Conservation (phyloP, 495 filamentous ascomycete genomes). For the Astrothelium subdiscretum region DNA sequence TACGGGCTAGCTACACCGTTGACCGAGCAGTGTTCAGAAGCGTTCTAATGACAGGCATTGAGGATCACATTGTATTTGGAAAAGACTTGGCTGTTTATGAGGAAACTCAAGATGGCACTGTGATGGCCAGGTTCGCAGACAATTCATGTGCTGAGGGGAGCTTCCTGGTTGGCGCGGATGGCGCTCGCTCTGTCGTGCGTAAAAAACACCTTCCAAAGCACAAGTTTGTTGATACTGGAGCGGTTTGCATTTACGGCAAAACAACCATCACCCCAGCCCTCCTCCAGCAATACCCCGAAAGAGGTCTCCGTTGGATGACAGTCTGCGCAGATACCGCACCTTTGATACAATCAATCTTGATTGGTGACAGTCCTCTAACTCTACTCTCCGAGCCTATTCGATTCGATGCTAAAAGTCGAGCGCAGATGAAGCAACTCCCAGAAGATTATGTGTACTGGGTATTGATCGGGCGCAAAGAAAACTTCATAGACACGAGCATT, state of each 20-base stretch:
- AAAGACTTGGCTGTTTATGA: constrained; percentile 22
- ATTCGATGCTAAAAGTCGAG: constrained; percentile 11
- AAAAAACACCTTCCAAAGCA: constrained; percentile 21
- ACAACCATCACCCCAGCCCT: constrained; percentile 12
- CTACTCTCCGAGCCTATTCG: constrained; percentile 18
- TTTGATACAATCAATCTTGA: constrained; percentile 6
- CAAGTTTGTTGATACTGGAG: constrained; percentile 12
- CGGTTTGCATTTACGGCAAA: constrained; percentile 2
- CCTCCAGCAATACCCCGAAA: constrained; percentile 8
- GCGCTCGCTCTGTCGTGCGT: constrained; percentile 37
- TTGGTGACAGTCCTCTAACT: constrained; percentile 14
- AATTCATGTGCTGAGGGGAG: constrained; percentile 35
- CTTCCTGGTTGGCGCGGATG: constrained; percentile 47
- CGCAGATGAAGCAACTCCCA: constrained; percentile 7
- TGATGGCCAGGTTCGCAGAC: constrained; percentile 42
- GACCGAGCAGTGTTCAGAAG: constrained; percentile 18
- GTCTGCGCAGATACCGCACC: constrained; percentile 14
- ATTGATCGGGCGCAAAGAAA: constrained; percentile 9
- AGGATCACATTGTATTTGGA: constrained; percentile 15
- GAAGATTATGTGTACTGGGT: constrained; percentile 29
- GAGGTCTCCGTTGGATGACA: constrained; percentile 19
- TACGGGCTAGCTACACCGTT: constrained; percentile 4
- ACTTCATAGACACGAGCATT: not conserved
- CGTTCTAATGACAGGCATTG: constrained; percentile 15
- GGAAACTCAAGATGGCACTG: constrained; percentile 16